Evolutionary conservation across 495 filamentous ascomycete species (phyloP).

Genomic region (Jackrogersella minutella): DNA sequence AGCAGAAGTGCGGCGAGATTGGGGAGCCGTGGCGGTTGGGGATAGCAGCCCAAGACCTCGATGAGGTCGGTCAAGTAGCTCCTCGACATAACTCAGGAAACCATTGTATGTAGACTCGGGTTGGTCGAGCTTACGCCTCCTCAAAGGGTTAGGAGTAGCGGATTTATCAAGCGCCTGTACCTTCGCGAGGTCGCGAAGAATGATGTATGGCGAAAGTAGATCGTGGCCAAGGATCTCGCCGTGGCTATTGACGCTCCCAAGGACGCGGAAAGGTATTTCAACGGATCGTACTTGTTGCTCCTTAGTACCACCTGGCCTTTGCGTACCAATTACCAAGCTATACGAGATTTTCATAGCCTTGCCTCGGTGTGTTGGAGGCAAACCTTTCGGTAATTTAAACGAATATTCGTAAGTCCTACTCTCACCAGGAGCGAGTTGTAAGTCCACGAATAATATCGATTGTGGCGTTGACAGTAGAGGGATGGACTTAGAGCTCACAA

Average conservation of each 20-base stretch:
- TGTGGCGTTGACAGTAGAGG: conserved; percentile 95
- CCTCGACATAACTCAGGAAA: conserved; percentile 80
- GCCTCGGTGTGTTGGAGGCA: conserved; percentile 90
- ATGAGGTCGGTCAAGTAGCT: conserved; percentile 71
- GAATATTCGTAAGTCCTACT: conserved; percentile 85
- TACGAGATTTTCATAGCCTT: conserved; percentile 95
- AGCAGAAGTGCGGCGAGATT: conserved; percentile 63
- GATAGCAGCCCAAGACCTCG: conserved; percentile 71
- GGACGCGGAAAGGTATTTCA: conserved; percentile 92
- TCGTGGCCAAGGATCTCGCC: conserved; percentile 77
- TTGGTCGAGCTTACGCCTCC: conserved; percentile 18
- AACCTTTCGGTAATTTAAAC: conserved; percentile 82
- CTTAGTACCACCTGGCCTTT: conserved; percentile 76
- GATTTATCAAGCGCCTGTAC: conserved; percentile 59
- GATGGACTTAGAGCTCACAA: conserved; percentile 78
- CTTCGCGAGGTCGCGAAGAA: conserved; percentile 85
- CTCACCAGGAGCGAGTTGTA: conserved; percentile 86
- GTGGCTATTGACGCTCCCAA: conserved; percentile 81
- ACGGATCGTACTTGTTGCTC: conserved; percentile 90
- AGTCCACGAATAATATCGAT: conserved; percentile 93
- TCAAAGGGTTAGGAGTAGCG: conserved; percentile 17
- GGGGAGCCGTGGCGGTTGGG: conserved; percentile 64
- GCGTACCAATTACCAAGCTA: conserved; percentile 89
- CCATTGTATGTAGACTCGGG: conserved; percentile 59
- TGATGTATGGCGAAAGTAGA: conserved; percentile 90